Evolutionary conservation across 441 rosid species (phyloP).

Genomic region (Erodium trifolium): DNA sequence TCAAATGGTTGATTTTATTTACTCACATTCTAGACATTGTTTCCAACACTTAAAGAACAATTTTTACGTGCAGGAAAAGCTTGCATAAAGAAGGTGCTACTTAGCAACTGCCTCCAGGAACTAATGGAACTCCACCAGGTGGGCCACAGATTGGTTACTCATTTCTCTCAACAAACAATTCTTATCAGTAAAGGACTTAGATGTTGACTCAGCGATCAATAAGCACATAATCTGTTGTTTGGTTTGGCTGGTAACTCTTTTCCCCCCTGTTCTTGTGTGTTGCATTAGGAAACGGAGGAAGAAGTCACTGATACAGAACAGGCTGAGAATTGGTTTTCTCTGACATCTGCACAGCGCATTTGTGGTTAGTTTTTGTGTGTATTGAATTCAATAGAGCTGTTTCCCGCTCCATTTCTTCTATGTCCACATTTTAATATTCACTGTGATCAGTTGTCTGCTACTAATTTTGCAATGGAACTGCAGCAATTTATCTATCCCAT

Average conservation of each 20-base stretch:
- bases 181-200: neutral
- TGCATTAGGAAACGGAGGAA: conserved; percentile 81
- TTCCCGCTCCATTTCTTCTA: too few species aligned
- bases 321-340: conserved; percentile 98
- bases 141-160: conserved; percentile 12
- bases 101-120: conserved; percentile 97
- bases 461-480: too few species aligned
- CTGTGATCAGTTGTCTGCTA: too few species aligned
- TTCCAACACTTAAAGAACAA: neutral
- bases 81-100: conserved; percentile 92
- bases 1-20: neutral
- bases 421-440: too few species aligned
- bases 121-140: conserved; percentile 99
- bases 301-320: conserved; percentile 96
- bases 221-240: neutral
- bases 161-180: neutral
- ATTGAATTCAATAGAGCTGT: neutral
- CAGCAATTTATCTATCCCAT: too few species aligned
- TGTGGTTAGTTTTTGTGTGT: conserved; percentile 48
- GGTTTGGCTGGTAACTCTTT: conserved; percentile 6
- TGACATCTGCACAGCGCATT: conserved; percentile 96
- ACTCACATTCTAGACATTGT: neutral
- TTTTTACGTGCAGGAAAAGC: conserved; percentile 62
- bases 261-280: conserved; percentile 14
- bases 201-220: neutral